Conservation (phyloP, 2,329 filamentous ascomycete species). For the Hypoxylon sp. region DNA sequence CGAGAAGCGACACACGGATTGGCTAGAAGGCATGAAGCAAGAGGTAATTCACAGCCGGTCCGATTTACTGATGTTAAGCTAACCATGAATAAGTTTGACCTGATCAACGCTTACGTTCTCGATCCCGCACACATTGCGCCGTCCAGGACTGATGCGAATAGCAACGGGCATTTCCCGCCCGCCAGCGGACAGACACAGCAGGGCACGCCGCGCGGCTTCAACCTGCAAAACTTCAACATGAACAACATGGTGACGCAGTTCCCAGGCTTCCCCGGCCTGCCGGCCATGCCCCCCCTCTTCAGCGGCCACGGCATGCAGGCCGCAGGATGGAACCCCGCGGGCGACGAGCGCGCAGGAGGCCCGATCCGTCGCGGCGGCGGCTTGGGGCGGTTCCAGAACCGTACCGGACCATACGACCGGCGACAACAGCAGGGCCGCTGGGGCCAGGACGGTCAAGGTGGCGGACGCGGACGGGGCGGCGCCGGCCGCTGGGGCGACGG, state of each 20-base stretch:
- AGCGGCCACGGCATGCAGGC: slow-evolving; percentile 53
- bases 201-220: slow-evolving; percentile 92
- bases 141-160: slow-evolving; percentile 91
- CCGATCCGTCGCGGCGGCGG: slow-evolving; percentile 73
- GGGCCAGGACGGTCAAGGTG: slow-evolving; percentile 57
- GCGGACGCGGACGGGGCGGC: slow-evolving; percentile 61
- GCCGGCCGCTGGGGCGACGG: slow-evolving; percentile 75
- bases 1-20: slow-evolving; percentile 92
- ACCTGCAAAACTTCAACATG: slow-evolving; percentile 75
- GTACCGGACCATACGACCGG: slow-evolving; percentile 78
- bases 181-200: slow-evolving; percentile 76
- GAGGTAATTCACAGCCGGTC: slow-evolving; percentile 70
- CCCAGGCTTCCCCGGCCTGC: slow-evolving; percentile 64
- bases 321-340: slow-evolving; percentile 58
- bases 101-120: slow-evolving; percentile 93
- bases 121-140: slow-evolving; percentile 95
- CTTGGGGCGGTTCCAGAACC: slow-evolving; percentile 64
- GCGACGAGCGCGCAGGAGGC: slow-evolving; percentile 65
- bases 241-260: slow-evolving; percentile 65
- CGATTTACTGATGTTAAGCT: slow-evolving; percentile 38
- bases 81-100: slow-evolving; percentile 69
- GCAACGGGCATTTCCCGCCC: slow-evolving; percentile 92
- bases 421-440: slow-evolving; percentile 64
- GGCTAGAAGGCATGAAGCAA: slow-evolving; percentile 79
- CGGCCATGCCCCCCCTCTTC: slow-evolving; percentile 63